phyloP scores from a whole-genome alignment of 2,329 filamentous ascomycete species.

The Westerdykella ornata region DNA sequence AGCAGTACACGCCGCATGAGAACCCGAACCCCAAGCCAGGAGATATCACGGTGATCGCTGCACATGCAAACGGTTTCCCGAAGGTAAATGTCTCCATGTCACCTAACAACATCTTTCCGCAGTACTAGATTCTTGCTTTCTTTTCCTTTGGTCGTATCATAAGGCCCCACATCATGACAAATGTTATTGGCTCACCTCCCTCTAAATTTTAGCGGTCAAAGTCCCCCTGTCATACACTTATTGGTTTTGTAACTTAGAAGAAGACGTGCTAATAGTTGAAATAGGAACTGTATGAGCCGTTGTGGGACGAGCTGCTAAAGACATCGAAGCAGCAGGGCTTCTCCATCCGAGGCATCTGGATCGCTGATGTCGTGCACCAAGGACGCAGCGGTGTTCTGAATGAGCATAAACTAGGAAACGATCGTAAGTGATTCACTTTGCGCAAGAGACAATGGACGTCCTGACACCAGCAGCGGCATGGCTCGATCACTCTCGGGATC shows the following conservation, averaged over 20 bases:
- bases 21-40: slow-evolving; percentile 62
- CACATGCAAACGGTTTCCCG: slow-evolving; percentile 87
- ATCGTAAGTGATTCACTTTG: slow-evolving; percentile 54
- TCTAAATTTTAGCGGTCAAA: neutral
- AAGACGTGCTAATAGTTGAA: slow-evolving; percentile 5
- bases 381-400: slow-evolving; percentile 74
- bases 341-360: slow-evolving; percentile 76
- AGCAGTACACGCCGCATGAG: slow-evolving; percentile 76
- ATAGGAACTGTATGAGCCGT: slow-evolving; percentile 82
- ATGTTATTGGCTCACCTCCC: neutral
- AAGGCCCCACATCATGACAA: too few relatives aligned
- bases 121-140: neutral
- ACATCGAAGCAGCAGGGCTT: slow-evolving; percentile 55
- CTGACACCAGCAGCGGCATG: slow-evolving; percentile 57
- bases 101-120: neutral
- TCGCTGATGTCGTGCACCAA: slow-evolving; percentile 81
- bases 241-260: neutral
- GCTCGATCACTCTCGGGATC: slow-evolving; percentile 78
- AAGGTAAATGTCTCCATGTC: slow-evolving; percentile 52
- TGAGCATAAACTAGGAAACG: slow-evolving; percentile 68
- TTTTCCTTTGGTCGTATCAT: neutral
- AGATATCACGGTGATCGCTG: slow-evolving; percentile 77
- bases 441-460: neutral
- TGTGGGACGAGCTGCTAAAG: slow-evolving; percentile 75
- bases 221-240: neutral